These are phyloP conservation scores for Centella asiatica DNA, from an alignment of 129 eudicot species.

Conservation along the genomic window DNA sequence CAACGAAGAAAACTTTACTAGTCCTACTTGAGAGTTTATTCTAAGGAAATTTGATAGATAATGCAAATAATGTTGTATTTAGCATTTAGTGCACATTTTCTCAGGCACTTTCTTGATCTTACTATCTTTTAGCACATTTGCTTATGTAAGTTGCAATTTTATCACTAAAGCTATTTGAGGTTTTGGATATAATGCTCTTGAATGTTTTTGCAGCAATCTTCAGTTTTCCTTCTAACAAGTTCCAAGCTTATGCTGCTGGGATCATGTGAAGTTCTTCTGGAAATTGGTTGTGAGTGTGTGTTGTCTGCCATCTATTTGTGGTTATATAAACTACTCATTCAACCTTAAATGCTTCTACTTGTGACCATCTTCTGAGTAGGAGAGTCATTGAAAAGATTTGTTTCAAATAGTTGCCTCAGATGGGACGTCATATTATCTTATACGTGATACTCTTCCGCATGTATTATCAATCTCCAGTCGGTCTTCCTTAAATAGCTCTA, in stretches of 20 bases:
- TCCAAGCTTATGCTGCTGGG: not conserved
- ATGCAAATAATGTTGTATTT: too few species aligned
- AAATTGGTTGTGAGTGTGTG: not conserved
- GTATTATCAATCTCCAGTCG: not conserved
- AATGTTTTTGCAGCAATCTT: not conserved
- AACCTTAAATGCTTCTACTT: not conserved
- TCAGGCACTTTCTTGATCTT: not conserved
- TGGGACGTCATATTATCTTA: not conserved
- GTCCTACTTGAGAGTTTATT: too few species aligned
- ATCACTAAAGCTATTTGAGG: not conserved
- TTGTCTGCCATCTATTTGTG: not conserved
- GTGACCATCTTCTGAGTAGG: not conserved
- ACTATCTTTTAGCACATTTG: not conserved
- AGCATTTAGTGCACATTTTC: too few species aligned
- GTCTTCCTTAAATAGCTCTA: not conserved
- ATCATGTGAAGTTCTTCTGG: not conserved
- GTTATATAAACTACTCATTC: not conserved
- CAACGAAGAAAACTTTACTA: too few species aligned
- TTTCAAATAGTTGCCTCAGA: not conserved
- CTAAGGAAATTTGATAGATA: too few species aligned
- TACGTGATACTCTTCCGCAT: not conserved
- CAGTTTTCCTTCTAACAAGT: not conserved
- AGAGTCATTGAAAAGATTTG: not conserved
- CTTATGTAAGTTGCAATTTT: not conserved
- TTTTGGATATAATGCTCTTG: not conserved